These are phyloP conservation scores for Pholiota conissans DNA, from an alignment of 768 basidiomycete genomes.

Conservation along the genomic window DNA sequence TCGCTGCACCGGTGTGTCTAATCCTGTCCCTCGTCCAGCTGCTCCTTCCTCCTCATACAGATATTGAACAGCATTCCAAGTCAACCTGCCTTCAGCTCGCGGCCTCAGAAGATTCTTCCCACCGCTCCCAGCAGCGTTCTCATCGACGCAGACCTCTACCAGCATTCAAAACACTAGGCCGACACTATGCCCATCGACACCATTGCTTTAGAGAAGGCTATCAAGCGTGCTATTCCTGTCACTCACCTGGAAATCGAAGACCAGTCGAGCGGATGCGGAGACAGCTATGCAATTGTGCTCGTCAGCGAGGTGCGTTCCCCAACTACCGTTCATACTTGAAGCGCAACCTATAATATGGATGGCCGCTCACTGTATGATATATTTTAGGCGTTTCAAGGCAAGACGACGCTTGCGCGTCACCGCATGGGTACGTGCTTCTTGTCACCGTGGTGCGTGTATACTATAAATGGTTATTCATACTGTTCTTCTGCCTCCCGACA, in stretches of 20 bases:
- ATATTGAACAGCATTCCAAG: not conserved
- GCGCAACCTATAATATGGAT: not conserved
- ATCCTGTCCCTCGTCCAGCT: not conserved
- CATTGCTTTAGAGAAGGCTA: slow-evolving; percentile 56
- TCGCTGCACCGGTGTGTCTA: not conserved
- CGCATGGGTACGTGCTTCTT: slow-evolving; percentile 51
- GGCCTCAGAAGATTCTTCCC: not conserved
- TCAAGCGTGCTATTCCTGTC: slow-evolving; percentile 64
- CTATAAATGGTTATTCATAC: not conserved
- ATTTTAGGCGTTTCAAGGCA: slow-evolving; percentile 71
- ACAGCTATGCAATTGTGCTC: slow-evolving; percentile 71
- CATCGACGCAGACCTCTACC: not conserved
- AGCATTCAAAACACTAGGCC: not conserved
- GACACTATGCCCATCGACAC: slow-evolving; percentile 59
- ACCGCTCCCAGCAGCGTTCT: not conserved
- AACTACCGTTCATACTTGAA: not conserved
- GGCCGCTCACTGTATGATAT: not conserved
- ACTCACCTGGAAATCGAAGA: slow-evolving; percentile 74
- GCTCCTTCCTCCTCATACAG: not conserved
- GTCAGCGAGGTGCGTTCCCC: slow-evolving; percentile 64
- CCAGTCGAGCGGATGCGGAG: slow-evolving; percentile 78
- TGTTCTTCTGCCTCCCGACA: slow-evolving; percentile 25
- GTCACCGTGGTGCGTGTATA: not conserved
- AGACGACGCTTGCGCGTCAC: slow-evolving; percentile 77
- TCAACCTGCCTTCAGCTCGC: no score